Evolutionary conservation across 768 basidiomycete genomes (phyloP).

Genomic region (Suillus discolor): DNA sequence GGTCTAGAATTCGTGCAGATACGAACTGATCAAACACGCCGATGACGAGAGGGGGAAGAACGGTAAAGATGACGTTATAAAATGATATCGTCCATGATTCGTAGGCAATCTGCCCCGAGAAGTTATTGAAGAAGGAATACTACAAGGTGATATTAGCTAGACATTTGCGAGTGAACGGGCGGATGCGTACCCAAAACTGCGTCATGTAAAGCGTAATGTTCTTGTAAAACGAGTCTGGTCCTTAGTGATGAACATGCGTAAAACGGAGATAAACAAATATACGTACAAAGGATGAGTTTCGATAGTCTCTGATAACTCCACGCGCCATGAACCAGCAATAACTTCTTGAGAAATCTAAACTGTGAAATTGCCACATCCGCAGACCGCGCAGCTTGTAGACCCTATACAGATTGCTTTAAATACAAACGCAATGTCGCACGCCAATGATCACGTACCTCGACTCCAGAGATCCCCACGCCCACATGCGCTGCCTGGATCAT

Average conservation of each 20-base stretch:
- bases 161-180: not conserved
- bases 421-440: not conserved
- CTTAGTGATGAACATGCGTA: conserved; percentile 7
- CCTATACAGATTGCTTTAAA: conserved; percentile 44
- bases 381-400: conserved; percentile 96
- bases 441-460: conserved; percentile 64
- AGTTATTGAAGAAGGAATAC: conserved; percentile 99
- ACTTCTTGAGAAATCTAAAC: conserved; percentile 93
- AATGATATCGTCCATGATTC: conserved; percentile 99
- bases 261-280: not conserved
- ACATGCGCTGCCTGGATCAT: conserved; percentile 99
- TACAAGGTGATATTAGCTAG: conserved; percentile 33
- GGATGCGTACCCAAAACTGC: conserved; percentile 84
- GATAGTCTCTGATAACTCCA: conserved; percentile 98
- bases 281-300: conserved; percentile 93
- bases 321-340: conserved; percentile 94
- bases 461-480: conserved; percentile 96
- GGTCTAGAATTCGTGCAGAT: conserved; percentile 92
- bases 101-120: conserved; percentile 97
- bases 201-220: conserved; percentile 99
- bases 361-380: conserved; percentile 98
- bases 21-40: conserved; percentile 99
- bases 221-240: conserved; percentile 94
- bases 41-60: conserved; percentile 95
- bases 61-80: conserved; percentile 96